These are phyloP conservation scores for Allantophomopsis lycopodina DNA, from an alignment of 2,329 filamentous ascomycete genomes.

Conservation along the genomic window DNA sequence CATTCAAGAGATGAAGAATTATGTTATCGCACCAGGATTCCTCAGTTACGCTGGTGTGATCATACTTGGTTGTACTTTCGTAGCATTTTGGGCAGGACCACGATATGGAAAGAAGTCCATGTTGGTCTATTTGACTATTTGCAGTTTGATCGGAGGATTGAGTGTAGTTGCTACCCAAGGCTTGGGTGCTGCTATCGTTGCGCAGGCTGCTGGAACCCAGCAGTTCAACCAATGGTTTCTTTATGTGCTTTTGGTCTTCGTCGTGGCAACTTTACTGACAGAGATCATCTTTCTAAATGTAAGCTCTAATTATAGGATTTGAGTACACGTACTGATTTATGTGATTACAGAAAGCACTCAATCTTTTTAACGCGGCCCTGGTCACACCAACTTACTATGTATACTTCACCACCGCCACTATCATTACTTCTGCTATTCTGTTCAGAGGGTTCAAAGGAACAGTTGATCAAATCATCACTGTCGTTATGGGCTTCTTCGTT, in stretches of 20 bases:
- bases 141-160: slow-evolving; percentile 84
- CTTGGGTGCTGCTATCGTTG: slow-evolving; percentile 78
- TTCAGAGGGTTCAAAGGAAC: slow-evolving; percentile 93
- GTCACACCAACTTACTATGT: slow-evolving; percentile 99
- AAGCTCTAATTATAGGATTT: slow-evolving; percentile 26
- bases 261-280: slow-evolving; percentile 74
- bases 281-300: slow-evolving; percentile 96
- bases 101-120: slow-evolving; percentile 93
- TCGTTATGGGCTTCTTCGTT: slow-evolving; percentile 84
- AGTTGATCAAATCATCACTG: slow-evolving; percentile 64
- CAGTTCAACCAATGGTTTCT: slow-evolving; percentile 98
- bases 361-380: slow-evolving; percentile 90
- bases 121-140: slow-evolving; percentile 94
- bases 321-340: background rate
- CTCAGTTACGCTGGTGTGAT: slow-evolving; percentile 74
- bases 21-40: slow-evolving; percentile 77
- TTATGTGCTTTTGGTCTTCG: slow-evolving; percentile 84
- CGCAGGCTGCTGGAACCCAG: slow-evolving; percentile 64
- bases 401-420: slow-evolving; percentile 92
- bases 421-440: slow-evolving; percentile 82
- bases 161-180: slow-evolving; percentile 94
- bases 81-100: slow-evolving; percentile 71
- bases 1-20: slow-evolving; percentile 87
- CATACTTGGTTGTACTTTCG: slow-evolving; percentile 55
- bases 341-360: slow-evolving; percentile 78